Evolutionary conservation across 805 yeast species (phyloP).

Genomic region (Sugiyamaella valdiviana): DNA sequence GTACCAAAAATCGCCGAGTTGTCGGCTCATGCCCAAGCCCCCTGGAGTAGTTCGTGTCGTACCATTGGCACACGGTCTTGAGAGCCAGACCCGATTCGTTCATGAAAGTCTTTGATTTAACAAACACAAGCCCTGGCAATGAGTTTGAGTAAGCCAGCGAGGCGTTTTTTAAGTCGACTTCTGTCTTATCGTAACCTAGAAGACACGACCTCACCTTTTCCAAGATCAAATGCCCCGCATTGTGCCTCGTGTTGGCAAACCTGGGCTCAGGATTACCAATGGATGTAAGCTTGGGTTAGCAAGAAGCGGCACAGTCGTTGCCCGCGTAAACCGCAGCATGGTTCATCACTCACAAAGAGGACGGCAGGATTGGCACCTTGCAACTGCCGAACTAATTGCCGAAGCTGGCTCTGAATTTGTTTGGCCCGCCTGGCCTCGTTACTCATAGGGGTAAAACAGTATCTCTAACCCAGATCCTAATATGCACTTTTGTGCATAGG

Average conservation of each 20-base stretch:
- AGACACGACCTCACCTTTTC: slow-evolving; percentile 27
- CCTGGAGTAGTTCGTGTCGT: slow-evolving; percentile 16
- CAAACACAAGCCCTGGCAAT: slow-evolving; percentile 35
- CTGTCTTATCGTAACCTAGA: background rate
- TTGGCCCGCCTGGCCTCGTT: background rate
- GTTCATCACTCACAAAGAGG: slow-evolving; percentile 5
- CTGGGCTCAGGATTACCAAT: slow-evolving; percentile 73
- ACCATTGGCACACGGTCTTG: slow-evolving; percentile 41
- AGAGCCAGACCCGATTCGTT: slow-evolving; percentile 62
- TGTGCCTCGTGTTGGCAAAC: slow-evolving; percentile 63
- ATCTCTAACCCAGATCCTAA: too few species aligned
- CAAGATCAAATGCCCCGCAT: slow-evolving; percentile 61
- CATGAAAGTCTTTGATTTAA: slow-evolving; percentile 58
- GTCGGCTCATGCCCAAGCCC: slow-evolving; percentile 12
- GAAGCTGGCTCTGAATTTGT: slow-evolving; percentile 6
- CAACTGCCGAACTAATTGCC: background rate
- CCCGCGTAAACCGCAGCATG: too few species aligned
- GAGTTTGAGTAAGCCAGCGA: slow-evolving; percentile 18
- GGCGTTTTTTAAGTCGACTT: slow-evolving; percentile 16
- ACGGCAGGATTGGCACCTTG: background rate
- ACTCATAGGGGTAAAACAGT: background rate
- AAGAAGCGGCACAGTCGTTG: background rate
- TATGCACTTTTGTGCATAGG: too few species aligned
- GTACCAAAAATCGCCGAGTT: slow-evolving; percentile 40
- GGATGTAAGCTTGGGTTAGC: slow-evolving; percentile 30